Base-by-base conservation (phyloP, 1,284 basidiomycete species). In the Violaceomyces palustris region DNA sequence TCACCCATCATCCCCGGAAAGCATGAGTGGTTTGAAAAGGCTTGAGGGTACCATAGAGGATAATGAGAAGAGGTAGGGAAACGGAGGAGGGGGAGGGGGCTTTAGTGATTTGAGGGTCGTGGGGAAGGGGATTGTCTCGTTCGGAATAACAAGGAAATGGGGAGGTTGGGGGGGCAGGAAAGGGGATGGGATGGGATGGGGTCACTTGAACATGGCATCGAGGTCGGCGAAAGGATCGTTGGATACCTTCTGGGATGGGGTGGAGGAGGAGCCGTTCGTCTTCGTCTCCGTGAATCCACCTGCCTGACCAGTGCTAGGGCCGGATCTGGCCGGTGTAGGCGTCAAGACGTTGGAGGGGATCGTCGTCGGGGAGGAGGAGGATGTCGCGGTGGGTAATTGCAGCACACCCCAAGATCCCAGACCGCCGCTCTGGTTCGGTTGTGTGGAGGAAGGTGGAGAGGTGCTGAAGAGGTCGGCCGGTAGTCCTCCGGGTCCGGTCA, bases 141-240 rank as follows among this genome's bases (percentile, higher is more conserved):
- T n/a, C n/a, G n/a, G n/a, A n/a, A 66, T 44, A 50, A 51, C 25
- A 50, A 67, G 18, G 42, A 49, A 37, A 45, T 49, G 29, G 34
- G 54, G 21, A 42, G 49, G 9, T 36, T 48, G 21, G 35, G 55
- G 44, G 55, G 49, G 36, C 41, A 39, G 36, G 42, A 42, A 33
- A 42, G 48, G 14, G 51, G 51, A 18, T 50, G 48, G 32, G 45
- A 51, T 17, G 55, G 49, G 48, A 54, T 51, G 39, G 42, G 56
- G 30, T 54, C 50, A 70, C 51, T 53, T 56, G 51, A 68, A 61
- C 46, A 68, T 50, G 24, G 45, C 52, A 27, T 67, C 67, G 14
- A 70, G 49, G 29, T 63, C 67, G 14, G 64, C 67, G 39, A 70
- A 68, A 7, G 67, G 67, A 42, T 70, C 67, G 30, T 46, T 48